Evolutionary conservation across 2,329 filamentous ascomycete species (phyloP), one percentile per base, ranked within the genome.

Genomic region (Penicillium digitatum): DNA sequence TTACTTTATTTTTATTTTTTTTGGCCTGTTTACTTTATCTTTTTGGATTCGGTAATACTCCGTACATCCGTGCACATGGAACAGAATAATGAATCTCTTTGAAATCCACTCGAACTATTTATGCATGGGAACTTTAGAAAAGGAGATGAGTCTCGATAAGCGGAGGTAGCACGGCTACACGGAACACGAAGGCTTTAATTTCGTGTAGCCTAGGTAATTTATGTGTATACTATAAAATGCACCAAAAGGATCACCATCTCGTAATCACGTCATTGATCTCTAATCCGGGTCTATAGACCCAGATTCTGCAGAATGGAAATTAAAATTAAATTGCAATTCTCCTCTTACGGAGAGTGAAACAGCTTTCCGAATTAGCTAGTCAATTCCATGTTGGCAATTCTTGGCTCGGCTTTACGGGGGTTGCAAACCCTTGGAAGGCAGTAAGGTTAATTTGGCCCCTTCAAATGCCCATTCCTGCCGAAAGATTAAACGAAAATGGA

Each of bases 371-470:
- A 31, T 40, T 49, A 26, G 35, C 12, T 18, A 34, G 29, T 48
- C 24, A 43, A 43, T 14, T 16, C 27, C 48, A 43, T 39, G 24
- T 38, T 37, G 58, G 56, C n/a, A 55, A 52, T 52, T 60, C 60
- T 62, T 62, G 56, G 55, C 55, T 59, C 62, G 57, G 62, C 48
- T 61, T 63, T 63, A 64, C 62, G 61, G 57, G 57, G 52, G 53
- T 59, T 62, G 40, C 46, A 40, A 53, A 59, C 45, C 50, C 55
- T 54, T 55, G 49, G 46, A 48, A 42, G 14, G 43, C 49, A 58
- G 58, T 58, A 64, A 62, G 57, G 56, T 61, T 59, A 62, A 55
- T 58, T 48, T 48, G 32, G 56, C 57, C 57, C 47, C 58, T 62
- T 58, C 40, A 37, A 20, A 46, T 38, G 51, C 45, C 52, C 60